A percentile compares a stretch with the other conserved stretches of the same genome.
These are phyloP conservation scores for Neurospora sp. DNA, from an alignment of 495 filamentous ascomycete genomes.

Conservation along the genomic window DNA sequence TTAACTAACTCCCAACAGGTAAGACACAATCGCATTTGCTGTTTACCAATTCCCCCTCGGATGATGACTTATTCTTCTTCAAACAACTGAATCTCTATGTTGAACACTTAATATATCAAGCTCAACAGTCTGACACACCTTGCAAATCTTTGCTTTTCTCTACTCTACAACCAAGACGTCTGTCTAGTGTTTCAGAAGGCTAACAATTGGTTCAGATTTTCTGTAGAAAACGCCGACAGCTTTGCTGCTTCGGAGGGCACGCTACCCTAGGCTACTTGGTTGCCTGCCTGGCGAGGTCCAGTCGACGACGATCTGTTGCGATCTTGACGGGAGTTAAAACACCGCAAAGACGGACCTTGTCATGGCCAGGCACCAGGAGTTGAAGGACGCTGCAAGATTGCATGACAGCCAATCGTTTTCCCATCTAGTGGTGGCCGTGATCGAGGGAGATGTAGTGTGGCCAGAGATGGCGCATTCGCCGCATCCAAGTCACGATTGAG, in stretches of 20 bases:
- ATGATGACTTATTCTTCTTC: slow-evolving; percentile 43
- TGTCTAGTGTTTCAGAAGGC: not conserved
- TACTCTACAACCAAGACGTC: not conserved
- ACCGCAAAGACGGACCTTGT: not conserved
- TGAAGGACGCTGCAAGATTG: not conserved
- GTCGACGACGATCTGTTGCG: not conserved
- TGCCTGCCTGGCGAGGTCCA: not conserved
- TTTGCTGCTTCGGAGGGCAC: not conserved
- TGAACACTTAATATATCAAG: slow-evolving; percentile 44
- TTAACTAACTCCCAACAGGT: not conserved
- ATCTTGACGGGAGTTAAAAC: not conserved
- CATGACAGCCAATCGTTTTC: not conserved
- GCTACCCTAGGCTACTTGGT: not conserved
- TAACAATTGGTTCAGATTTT: not conserved
- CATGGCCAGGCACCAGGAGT: not conserved
- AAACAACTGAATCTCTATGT: slow-evolving; percentile 51
- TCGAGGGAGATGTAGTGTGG: not conserved
- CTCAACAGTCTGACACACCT: slow-evolving; percentile 48
- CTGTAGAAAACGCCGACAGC: not conserved
- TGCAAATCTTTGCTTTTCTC: slow-evolving; percentile 2
- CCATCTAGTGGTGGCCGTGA: not conserved
- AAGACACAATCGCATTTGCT: not conserved
- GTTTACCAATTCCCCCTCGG: slow-evolving; percentile 1
- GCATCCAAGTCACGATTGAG: not conserved
- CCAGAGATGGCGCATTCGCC: not conserved